Percentiles rank a stretch among this genome's conserved stretches.
Evolutionary conservation across 2,329 filamentous ascomycete species (phyloP).

Genomic region (Ilyonectria destructans): DNA sequence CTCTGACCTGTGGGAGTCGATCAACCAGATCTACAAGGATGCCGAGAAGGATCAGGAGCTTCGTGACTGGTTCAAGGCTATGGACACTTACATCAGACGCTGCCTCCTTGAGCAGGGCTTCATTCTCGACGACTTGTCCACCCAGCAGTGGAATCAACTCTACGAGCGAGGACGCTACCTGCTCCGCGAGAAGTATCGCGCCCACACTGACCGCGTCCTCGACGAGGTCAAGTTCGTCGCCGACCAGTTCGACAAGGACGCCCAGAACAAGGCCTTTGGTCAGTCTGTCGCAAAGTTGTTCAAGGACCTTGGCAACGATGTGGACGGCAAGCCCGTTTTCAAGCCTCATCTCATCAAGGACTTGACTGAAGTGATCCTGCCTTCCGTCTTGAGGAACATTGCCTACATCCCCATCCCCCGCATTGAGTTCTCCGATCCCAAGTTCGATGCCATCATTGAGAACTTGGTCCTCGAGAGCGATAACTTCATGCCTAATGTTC

Average conservation of each 20-base stretch:
- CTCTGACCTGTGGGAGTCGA: conserved; percentile 87
- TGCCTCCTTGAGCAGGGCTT: conserved; percentile 92
- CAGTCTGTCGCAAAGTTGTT: conserved; percentile 87
- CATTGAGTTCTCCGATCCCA: conserved; percentile 90
- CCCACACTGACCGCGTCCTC: conserved; percentile 87
- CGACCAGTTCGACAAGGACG: conserved; percentile 91
- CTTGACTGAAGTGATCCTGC: conserved; percentile 88
- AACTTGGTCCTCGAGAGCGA: conserved; percentile 96
- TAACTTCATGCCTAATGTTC: conserved; percentile 94
- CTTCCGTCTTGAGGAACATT: conserved; percentile 85
- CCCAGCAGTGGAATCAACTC: conserved; percentile 85
- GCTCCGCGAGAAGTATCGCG: conserved; percentile 89
- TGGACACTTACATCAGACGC: conserved; percentile 85
- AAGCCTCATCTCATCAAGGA: conserved; percentile 96
- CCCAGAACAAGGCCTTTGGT: conserved; percentile 87
- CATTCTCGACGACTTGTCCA: conserved; percentile 87
- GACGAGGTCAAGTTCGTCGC: conserved; percentile 93
- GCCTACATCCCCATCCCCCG: conserved; percentile 94
- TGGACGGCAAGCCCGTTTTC: conserved; percentile 87
- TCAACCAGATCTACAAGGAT: conserved; percentile 89
- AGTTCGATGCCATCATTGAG: conserved; percentile 91
- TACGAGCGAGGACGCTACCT: conserved; percentile 91
- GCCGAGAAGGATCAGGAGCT: conserved; percentile 91
- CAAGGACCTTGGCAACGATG: conserved; percentile 87
- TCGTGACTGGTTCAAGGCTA: conserved; percentile 87